Base-by-base conservation (phyloP, 169 alveolate species). In the Plasmodium coatneyi region DNA sequence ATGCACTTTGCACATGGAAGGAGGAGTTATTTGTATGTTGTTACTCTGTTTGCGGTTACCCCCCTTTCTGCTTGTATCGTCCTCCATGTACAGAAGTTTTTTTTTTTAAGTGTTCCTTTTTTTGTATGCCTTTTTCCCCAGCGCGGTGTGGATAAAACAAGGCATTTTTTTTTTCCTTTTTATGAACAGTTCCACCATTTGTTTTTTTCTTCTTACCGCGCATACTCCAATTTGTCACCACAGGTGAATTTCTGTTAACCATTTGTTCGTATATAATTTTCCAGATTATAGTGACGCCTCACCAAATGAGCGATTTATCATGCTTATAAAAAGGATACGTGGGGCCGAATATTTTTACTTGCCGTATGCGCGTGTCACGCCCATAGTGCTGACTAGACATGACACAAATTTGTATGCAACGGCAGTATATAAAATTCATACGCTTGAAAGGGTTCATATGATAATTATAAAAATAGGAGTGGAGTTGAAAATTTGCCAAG, bases 301-400 rank as follows among this genome's bases (percentile, higher is more conserved):
- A 74, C 54, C 12, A 19, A 66, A 79, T 79, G 9, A 89, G 32
- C 80, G 82, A 25, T 79, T 89, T 89, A 60, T 89, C 94, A 78
- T 89, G 71, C 72, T 78, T 66, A 49, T 89, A 89, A 56, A 56
- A 66, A 89, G 82, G 32, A 79, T 79, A 89, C 34, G 46, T 78
- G 36, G 94, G 94, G 49, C 94, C 82, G 34, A 56, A 89, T 12
- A 89, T 79, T 92, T 95, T 92, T 49, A 96, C 93, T 46, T 96
- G 97, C 80, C 98, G 89, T 49, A 97, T 95, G 80, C 97, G 98
- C 4, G 98, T 96, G 80, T 97, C 98, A 80, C 97, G 92, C 30
- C 98, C 98, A 74, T 96, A 93, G 84, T 96, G 98, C 86, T 95
- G 97, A 71, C 96, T 97, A 76, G 97, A 96, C 71, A 96, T 89